Percentiles rank a stretch among this genome's conserved stretches.
phyloP scores from a whole-genome alignment of 2,329 filamentous ascomycete genomes.

The Penicillium polonicum region DNA sequence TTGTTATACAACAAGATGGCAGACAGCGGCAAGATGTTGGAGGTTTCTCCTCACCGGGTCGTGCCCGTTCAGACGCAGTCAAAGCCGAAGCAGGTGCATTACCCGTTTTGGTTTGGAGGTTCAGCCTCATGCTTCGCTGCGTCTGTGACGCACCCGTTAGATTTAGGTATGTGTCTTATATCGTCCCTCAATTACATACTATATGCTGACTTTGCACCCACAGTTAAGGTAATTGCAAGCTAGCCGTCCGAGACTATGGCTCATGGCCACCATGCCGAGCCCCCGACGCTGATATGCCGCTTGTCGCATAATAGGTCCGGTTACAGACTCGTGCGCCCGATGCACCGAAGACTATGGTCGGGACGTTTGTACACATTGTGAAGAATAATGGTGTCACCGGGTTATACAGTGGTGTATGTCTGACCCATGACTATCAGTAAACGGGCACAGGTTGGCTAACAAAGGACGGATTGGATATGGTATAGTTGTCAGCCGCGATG shows the following conservation, averaged over 20 bases:
- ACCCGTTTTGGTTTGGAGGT: slow-evolving; percentile 95
- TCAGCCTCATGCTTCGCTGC: slow-evolving; percentile 91
- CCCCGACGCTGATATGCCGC: slow-evolving; percentile 14
- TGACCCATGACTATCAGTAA: background rate
- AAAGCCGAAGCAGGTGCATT: slow-evolving; percentile 48
- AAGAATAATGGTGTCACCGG: slow-evolving; percentile 73
- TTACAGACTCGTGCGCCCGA: slow-evolving; percentile 79
- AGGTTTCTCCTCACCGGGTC: slow-evolving; percentile 23
- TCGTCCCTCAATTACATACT: background rate
- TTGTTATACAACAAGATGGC: slow-evolving; percentile 34
- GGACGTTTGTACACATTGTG: slow-evolving; percentile 80
- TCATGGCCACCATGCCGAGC: slow-evolving; percentile 1
- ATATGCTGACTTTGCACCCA: slow-evolving; percentile 23
- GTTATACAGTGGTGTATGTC: slow-evolving; percentile 73
- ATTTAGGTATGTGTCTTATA: slow-evolving; percentile 67
- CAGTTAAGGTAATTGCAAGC: slow-evolving; percentile 54
- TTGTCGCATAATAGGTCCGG: slow-evolving; percentile 62
- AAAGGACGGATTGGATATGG: slow-evolving; percentile 2
- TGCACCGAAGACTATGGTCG: slow-evolving; percentile 75
- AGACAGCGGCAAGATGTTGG: slow-evolving; percentile 35
- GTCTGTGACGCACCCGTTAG: slow-evolving; percentile 86
- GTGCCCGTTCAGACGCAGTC: slow-evolving; percentile 20
- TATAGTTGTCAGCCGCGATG: slow-evolving; percentile 78
- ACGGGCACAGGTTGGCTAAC: slow-evolving; percentile 1
- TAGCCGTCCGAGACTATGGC: slow-evolving; percentile 7